Evolutionary conservation across 768 basidiomycete genomes (phyloP).

Genomic region (Hygrocybe coccinea): DNA sequence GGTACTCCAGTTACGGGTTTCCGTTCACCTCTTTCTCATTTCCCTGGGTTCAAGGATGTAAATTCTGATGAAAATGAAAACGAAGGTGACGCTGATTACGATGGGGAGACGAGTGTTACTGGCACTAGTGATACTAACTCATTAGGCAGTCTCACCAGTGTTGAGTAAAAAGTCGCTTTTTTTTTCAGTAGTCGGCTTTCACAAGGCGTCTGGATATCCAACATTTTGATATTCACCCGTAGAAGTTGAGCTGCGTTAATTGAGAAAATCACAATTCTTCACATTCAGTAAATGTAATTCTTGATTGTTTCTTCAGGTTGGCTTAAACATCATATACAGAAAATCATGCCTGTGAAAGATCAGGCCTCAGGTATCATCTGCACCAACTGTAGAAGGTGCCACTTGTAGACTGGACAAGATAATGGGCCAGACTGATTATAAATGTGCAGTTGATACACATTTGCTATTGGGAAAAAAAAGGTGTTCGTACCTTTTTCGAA

Average conservation of each 20-base stretch:
- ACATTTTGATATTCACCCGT: no score
- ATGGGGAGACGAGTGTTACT: conserved; percentile 37
- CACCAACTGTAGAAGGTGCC: conserved; percentile 35
- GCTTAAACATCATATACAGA: neutral
- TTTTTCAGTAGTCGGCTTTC: no score
- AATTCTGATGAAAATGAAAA: conserved; percentile 7
- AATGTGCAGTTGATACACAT: neutral
- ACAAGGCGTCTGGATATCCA: no score
- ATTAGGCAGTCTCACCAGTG: conserved; percentile 48
- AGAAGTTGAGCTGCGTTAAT: no score
- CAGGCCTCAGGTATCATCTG: neutral
- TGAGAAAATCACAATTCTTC: no score
- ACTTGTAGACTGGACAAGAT: conserved; percentile 63
- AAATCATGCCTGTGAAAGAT: neutral
- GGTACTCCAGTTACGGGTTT: conserved; percentile 1
- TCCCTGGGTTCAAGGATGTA: neutral
- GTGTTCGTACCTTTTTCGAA: conserved; percentile 68
- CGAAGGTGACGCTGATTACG: conserved; percentile 29
- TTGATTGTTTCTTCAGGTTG: no score
- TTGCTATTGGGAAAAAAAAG: neutral
- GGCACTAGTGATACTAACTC: conserved; percentile 34
- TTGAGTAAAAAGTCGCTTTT: conserved; percentile 35
- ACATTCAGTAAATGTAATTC: no score
- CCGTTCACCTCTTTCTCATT: neutral
- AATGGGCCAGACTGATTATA: conserved; percentile 56